Base-by-base conservation (phyloP, 768 basidiomycete species). In the Boletus vinaceobasis region DNA sequence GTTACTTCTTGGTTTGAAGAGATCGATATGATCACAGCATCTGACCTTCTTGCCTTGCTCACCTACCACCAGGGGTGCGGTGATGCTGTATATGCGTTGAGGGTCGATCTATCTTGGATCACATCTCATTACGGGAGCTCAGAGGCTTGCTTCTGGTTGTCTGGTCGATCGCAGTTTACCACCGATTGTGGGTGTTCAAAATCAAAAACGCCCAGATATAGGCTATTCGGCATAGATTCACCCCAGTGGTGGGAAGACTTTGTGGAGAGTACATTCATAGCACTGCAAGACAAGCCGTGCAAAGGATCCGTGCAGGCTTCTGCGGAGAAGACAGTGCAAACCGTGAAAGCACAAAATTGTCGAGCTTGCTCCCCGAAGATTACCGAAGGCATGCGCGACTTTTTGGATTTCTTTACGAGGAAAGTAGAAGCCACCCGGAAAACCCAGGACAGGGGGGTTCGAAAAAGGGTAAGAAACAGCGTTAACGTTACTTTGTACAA, bases 11-110 rank as follows among this genome's bases (percentile, higher is more conserved):
- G 64, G 50, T 61, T 62, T 8, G 43, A 64, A 44, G 71, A 69
- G 42, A 57, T 74, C 1, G 60, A 58, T 0, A 21, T 66, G 43
- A 60, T 74, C 38, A 59, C 60, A 8, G 67, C 64, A 1, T 27
- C 50, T 2, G 64, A 63, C 14, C 52, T 73, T 4, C 63, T 69
- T 35, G 35, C 57, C 4, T 39, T 72, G 8, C 51, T 65, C 9
- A 57, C 50, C 23, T 65, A 68, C 36, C 65, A 65, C 23, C 13
- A 23, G n/a, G 23, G 17, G 6, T 68, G 67, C 13, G 38, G 58
- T 3, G 43, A 56, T 1, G 61, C 58, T 7, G 60, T 55, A 5
- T 48, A 52, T n/a, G 40, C 23, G 0, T 36, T 61, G n/a, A 40
- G 33, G 19, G 5, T 8, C 0, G 9, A 61, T 27, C 42, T 56